Evolutionary conservation across 768 basidiomycete species (phyloP).

Genomic region (Calocera cornea): DNA sequence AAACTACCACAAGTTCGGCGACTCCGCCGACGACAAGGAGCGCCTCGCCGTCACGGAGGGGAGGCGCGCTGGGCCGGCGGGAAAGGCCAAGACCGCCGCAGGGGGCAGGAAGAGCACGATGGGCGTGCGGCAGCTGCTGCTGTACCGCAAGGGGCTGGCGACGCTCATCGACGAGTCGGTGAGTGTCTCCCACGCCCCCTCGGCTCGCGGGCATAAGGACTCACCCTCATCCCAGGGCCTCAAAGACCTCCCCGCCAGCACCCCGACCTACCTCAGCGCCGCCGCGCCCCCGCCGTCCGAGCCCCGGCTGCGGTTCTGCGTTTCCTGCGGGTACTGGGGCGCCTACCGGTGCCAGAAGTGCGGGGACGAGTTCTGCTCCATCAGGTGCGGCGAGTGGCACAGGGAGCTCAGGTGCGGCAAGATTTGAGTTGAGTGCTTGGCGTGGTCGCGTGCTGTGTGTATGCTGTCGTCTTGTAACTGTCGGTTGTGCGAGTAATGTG

Average conservation of each 20-base stretch:
- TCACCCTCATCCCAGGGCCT: no score
- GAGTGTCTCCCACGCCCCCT: conserved; percentile 21
- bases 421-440: background rate
- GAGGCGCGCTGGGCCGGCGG: conserved; percentile 19
- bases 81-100: no score
- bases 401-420: conserved; percentile 67
- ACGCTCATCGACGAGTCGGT: conserved; percentile 71
- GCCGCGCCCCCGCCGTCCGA: conserved; percentile 42
- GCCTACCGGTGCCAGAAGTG: conserved; percentile 67
- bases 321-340: conserved; percentile 80
- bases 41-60: background rate
- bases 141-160: conserved; percentile 69
- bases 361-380: conserved; percentile 61
- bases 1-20: background rate
- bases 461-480: no score
- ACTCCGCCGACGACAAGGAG: background rate
- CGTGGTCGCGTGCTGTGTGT: no score
- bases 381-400: conserved; percentile 59
- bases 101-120: conserved; percentile 69
- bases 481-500: no score
- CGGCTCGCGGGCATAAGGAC: no score
- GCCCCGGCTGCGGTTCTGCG: conserved; percentile 60
- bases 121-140: conserved; percentile 62
- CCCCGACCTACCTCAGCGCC: conserved; percentile 62
- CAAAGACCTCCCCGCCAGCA: conserved; percentile 35